Base-by-base conservation (phyloP, 805 yeast genomes). In the Yarrowia sp. region DNA sequence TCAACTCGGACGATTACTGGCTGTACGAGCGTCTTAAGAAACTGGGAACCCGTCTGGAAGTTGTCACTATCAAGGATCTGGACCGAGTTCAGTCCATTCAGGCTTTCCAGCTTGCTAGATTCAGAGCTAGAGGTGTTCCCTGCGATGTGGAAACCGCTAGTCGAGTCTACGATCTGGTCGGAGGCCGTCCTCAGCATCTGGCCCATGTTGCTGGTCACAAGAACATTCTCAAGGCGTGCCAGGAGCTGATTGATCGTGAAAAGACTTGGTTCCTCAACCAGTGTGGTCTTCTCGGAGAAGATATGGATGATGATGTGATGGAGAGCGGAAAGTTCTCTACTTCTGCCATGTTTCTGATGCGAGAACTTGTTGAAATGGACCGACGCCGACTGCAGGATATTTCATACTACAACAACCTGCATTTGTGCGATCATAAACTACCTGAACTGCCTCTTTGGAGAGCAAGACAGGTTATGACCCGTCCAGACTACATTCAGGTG, bases 251-350 rank as follows among this genome's bases (percentile, higher is more conserved):
- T 65, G 95, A 90, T 72, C 78, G 87, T 8, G 96, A 90, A 69
- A 88, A 88, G 72, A 88, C 92, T 0, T 90, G 96, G 96, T 87
- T 89, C 68, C 78, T 90, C 68, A 90, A 88, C 71, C 90, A 89
- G 70, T 89, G 96, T 74, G 95, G 91, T 0, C 76, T 90, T 13
- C 74, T 90, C 9, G 96, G 96, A 1, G 81, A 80, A 68, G 84
- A 80, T 17, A 89, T 90, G 96, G 96, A 90, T 71, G 96, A 90
- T 71, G 96, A 90, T 75, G 96, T 90, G 7, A 88, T 89, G 89
- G 92, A 88, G 67, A 80, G 83, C 67, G 96, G 96, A 5, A 89
- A 89, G 73, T 89, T 89, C 70, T 80, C 91, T 1, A 78, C 86
- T 8, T 80, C 88, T 45, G 92, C 93, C 14, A 87, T 89, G 92